Evolutionary conservation across 208 protist genomes (phyloP).

Genomic region (Porcisia deanei): DNA sequence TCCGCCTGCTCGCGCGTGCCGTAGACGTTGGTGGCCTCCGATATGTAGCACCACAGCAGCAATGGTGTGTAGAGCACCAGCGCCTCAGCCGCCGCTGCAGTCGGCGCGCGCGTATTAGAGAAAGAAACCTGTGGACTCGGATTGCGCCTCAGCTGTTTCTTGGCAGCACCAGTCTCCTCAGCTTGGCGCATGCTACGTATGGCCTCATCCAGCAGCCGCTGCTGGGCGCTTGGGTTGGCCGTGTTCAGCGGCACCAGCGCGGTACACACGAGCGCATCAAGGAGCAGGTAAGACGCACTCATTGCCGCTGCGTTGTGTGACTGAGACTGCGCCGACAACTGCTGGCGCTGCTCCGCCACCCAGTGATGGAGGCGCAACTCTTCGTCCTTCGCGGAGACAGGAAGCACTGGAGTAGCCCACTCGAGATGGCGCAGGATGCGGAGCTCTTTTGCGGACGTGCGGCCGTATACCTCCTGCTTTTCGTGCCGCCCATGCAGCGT

Average conservation of each 20-base stretch:
- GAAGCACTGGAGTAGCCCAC: slow-evolving; percentile 50
- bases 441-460: slow-evolving; percentile 65
- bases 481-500: slow-evolving; percentile 61
- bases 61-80: slow-evolving; percentile 23
- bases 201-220: slow-evolving; percentile 41
- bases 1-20: slow-evolving; percentile 25
- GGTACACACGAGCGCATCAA: slow-evolving; percentile 58
- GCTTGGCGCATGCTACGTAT: slow-evolving; percentile 40
- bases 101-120: not conserved
- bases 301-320: slow-evolving; percentile 6
- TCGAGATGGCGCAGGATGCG: slow-evolving; percentile 62
- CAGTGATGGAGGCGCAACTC: slow-evolving; percentile 54
- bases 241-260: slow-evolving; percentile 43
- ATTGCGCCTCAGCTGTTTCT: slow-evolving; percentile 1
- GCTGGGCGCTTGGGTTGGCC: slow-evolving; percentile 33
- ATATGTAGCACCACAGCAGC: slow-evolving; percentile 63
- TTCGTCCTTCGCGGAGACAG: slow-evolving; percentile 50
- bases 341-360: slow-evolving; percentile 32
- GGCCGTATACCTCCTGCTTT: slow-evolving; percentile 68
- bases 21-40: slow-evolving; percentile 22
- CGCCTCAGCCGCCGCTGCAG: not conserved
- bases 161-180: slow-evolving; percentile 4
- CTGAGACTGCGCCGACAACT: slow-evolving; percentile 1
- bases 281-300: slow-evolving; percentile 39
- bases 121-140: not conserved